These are phyloP conservation scores for Leishmania guyanensis DNA, from an alignment of 208 protist species.

Conservation along the genomic window DNA sequence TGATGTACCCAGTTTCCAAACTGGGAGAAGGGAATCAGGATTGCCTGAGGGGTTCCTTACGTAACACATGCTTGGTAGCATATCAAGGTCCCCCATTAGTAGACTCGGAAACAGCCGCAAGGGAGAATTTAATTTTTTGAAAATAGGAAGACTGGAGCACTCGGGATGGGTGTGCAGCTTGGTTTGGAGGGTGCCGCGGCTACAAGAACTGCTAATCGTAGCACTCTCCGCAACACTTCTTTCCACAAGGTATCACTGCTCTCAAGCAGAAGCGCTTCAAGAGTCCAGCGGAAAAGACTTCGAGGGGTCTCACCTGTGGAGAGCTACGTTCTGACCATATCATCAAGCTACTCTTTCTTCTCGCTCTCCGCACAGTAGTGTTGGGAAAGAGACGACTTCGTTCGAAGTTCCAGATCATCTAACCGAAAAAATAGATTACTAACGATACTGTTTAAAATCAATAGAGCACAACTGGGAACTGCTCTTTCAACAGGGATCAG, in stretches of 20 bases:
- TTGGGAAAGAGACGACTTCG: slow-evolving; percentile 8
- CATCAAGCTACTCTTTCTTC: slow-evolving; percentile 2
- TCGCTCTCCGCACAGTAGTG: slow-evolving; percentile 11
- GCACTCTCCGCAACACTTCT: neutral
- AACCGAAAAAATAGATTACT: slow-evolving; percentile 9
- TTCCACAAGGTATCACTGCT: neutral
- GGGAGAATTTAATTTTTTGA: slow-evolving; percentile 11
- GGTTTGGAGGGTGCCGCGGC: slow-evolving; percentile 15
- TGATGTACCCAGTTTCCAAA: neutral
- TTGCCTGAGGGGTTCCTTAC: slow-evolving; percentile 9
- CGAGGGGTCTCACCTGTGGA: neutral
- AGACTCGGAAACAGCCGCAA: neutral
- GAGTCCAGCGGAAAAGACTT: neutral
- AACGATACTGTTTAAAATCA: slow-evolving; percentile 8
- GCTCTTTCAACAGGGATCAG: slow-evolving; percentile 17
- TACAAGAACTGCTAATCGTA: neutral
- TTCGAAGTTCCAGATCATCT: slow-evolving; percentile 18
- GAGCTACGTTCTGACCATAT: neutral
- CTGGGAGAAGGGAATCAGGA: neutral
- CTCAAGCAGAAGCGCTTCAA: slow-evolving; percentile 6
- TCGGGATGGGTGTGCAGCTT: slow-evolving; percentile 8
- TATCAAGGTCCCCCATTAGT: neutral
- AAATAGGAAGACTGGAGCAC: slow-evolving; percentile 23
- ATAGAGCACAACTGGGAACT: slow-evolving; percentile 17
- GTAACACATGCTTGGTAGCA: neutral